Evolutionary conservation across 176 grass and related monocot genomes (phyloP).

Genomic region (Oryza longistaminata): DNA sequence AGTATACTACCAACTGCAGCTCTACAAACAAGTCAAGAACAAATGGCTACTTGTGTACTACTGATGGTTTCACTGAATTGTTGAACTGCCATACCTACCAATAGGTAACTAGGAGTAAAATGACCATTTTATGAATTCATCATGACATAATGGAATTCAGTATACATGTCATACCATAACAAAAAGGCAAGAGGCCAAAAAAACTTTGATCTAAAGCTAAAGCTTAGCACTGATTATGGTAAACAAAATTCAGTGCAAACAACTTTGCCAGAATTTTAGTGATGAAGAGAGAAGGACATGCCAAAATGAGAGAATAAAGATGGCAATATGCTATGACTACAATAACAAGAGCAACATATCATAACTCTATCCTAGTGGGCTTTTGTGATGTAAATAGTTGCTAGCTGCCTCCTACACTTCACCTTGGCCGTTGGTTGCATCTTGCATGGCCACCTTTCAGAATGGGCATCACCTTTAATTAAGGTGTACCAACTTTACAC

Average conservation of each 20-base stretch:
- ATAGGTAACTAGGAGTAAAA: too few relatives aligned
- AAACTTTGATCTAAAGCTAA: not conserved
- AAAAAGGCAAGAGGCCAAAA: not conserved
- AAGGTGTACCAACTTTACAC: not conserved
- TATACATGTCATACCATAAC: not conserved
- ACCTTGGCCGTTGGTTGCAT: not conserved
- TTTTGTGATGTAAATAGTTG: not conserved
- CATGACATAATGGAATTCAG: not conserved
- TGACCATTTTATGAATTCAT: too few relatives aligned
- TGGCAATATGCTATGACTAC: not conserved
- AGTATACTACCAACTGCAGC: too few relatives aligned
- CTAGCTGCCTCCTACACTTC: not conserved
- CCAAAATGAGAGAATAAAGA: not conserved
- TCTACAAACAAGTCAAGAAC: not conserved
- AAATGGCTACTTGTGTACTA: too few relatives aligned
- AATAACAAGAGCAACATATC: not conserved
- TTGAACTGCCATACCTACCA: not conserved
- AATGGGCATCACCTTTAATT: not conserved
- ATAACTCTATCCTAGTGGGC: not conserved
- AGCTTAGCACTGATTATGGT: not conserved
- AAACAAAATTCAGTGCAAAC: not conserved
- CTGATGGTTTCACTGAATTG: not conserved
- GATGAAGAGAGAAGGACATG: not conserved
- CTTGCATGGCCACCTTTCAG: not conserved
- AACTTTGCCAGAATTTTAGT: not conserved